Conservation (phyloP, 768 basidiomycete species). For the Trametes cubensis region DNA sequence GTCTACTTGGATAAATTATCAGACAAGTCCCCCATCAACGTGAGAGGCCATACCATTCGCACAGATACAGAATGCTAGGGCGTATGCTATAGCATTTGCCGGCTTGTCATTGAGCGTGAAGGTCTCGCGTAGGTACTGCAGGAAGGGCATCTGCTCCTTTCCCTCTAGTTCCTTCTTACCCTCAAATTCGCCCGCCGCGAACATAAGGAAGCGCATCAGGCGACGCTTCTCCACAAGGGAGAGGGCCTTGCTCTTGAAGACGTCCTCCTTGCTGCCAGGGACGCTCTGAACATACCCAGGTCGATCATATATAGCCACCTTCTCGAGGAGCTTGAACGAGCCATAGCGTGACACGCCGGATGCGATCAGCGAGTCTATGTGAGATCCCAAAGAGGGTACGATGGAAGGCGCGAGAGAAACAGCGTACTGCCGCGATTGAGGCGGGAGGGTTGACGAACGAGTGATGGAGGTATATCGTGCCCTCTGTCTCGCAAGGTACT, state of each 20-base stretch:
- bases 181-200: slow-evolving; percentile 78
- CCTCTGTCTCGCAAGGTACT: slow-evolving; percentile 34
- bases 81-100: slow-evolving; percentile 67
- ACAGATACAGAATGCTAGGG: slow-evolving; percentile 71
- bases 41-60: slow-evolving; percentile 51
- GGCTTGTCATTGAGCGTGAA: slow-evolving; percentile 67
- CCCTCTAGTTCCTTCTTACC: slow-evolving; percentile 57
- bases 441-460: slow-evolving; percentile 43
- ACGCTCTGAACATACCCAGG: slow-evolving; percentile 57
- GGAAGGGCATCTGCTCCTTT: slow-evolving; percentile 58
- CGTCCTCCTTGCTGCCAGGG: slow-evolving; percentile 88
- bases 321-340: slow-evolving; percentile 83
- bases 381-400: slow-evolving; percentile 75
- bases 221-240: slow-evolving; percentile 83
- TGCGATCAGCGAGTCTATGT: slow-evolving; percentile 75
- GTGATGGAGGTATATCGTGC: slow-evolving; percentile 47
- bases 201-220: slow-evolving; percentile 89
- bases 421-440: slow-evolving; percentile 74
- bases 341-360: slow-evolving; percentile 91
- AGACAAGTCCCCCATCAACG: neutral
- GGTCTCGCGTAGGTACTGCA: slow-evolving; percentile 59
- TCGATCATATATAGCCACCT: slow-evolving; percentile 59
- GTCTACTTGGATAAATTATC: slow-evolving; percentile 47
- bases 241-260: slow-evolving; percentile 84
- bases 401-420: slow-evolving; percentile 84